Evolutionary conservation across 2,329 filamentous ascomycete genomes (phyloP).

Genomic region (Triangularia verruculosa): DNA sequence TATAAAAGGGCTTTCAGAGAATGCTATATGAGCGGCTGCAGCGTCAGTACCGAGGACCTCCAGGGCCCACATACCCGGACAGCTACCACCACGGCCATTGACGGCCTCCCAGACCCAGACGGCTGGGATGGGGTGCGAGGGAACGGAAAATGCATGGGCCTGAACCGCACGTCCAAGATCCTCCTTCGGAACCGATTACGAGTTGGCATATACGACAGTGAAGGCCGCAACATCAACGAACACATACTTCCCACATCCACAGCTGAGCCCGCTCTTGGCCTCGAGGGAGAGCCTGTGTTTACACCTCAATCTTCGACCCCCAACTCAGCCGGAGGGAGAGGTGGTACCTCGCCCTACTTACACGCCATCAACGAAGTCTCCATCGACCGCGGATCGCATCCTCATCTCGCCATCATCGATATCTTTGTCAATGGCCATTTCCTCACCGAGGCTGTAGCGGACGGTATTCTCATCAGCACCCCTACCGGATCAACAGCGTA

Average conservation of each 20-base stretch:
- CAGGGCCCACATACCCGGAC: conserved; percentile 41
- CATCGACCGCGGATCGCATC: conserved; percentile 84
- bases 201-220: conserved; percentile 75
- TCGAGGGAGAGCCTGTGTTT: background rate
- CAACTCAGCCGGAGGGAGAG: background rate
- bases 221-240: conserved; percentile 59
- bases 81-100: conserved; percentile 31
- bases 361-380: conserved; percentile 93
- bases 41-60: conserved; percentile 46
- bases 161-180: conserved; percentile 70
- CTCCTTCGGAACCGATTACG: conserved; percentile 83
- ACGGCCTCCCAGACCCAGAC: conserved; percentile 29
- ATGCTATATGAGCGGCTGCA: conserved; percentile 76
- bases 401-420: conserved; percentile 88
- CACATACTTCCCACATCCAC: conserved; percentile 48
- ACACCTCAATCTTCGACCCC: conserved; percentile 8
- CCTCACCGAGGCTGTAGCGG: conserved; percentile 88
- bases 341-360: conserved; percentile 34
- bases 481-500: conserved; percentile 96
- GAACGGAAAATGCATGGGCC: conserved; percentile 82
- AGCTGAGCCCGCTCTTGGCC: conserved; percentile 34
- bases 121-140: conserved; percentile 73
- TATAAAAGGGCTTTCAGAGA: conserved; percentile 90
- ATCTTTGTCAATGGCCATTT: conserved; percentile 87
- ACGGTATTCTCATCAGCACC: conserved; percentile 91